These are phyloP conservation scores for Komagataella phaffii DNA, from an alignment of 805 yeast species.

Conservation along the genomic window DNA sequence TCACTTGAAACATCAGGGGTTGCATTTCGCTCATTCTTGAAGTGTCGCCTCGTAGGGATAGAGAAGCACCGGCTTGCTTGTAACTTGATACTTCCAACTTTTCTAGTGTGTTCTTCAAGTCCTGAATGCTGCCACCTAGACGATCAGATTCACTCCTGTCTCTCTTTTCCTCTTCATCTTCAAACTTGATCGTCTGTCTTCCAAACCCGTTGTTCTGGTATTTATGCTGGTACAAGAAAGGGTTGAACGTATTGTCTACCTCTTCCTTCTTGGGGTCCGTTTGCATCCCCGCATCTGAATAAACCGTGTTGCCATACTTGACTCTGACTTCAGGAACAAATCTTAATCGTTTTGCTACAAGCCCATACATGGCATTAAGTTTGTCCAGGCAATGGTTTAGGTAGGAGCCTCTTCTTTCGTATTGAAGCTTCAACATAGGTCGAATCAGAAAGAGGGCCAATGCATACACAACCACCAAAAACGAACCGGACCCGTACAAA, in stretches of 20 bases:
- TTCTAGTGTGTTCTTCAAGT: constrained; percentile 16
- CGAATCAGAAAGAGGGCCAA: constrained; percentile 20
- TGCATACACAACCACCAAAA: constrained; percentile 15
- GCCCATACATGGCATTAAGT: constrained; percentile 13
- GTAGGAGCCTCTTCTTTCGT: constrained; percentile 23
- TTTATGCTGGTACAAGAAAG: neutral
- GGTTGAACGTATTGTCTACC: neutral
- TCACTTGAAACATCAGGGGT: constrained; percentile 15
- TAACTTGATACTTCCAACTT: constrained; percentile 11
- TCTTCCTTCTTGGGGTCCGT: constrained; percentile 10
- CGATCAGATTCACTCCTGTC: constrained; percentile 7
- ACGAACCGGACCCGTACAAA: constrained; percentile 21
- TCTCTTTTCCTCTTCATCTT: constrained; percentile 8
- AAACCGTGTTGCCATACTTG: constrained; percentile 23
- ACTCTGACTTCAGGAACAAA: constrained; percentile 27
- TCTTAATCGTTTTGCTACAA: constrained; percentile 14
- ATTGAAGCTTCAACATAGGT: constrained; percentile 25
- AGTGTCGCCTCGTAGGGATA: neutral
- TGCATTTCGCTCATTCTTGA: constrained; percentile 9
- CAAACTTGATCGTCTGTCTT: constrained; percentile 11
- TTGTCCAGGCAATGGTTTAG: constrained; percentile 14
- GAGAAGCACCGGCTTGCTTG: constrained; percentile 5
- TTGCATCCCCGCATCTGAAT: constrained; percentile 21
- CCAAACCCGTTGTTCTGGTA: neutral
- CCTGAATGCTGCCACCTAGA: constrained; percentile 12